These are phyloP conservation scores for Diaporthe ilicicola DNA, from an alignment of 2,329 filamentous ascomycete genomes.

Conservation along the genomic window DNA sequence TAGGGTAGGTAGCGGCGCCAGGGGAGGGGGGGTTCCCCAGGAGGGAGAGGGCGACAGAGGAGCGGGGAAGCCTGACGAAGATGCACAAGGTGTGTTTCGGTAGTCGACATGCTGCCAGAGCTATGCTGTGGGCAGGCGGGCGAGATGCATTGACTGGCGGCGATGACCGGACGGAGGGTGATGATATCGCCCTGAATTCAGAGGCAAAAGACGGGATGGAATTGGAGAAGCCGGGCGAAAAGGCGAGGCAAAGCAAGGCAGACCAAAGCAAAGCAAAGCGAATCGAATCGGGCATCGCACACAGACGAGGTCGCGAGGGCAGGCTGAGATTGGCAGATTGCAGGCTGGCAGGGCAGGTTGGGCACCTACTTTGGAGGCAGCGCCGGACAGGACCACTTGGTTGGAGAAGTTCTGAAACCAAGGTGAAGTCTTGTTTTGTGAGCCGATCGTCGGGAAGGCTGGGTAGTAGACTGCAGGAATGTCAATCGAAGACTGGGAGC, in stretches of 20 bases:
- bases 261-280: background rate
- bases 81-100: slow-evolving; percentile 21
- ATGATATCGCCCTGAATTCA: slow-evolving; percentile 9
- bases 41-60: background rate
- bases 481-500: slow-evolving; percentile 13
- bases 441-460: slow-evolving; percentile 15
- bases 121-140: background rate
- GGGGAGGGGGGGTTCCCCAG: background rate
- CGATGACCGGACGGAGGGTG: background rate
- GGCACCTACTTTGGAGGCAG: background rate
- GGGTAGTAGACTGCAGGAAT: background rate
- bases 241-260: background rate
- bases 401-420: background rate
- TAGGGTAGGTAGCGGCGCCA: background rate
- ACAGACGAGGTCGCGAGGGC: background rate
- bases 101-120: slow-evolving; percentile 20
- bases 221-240: slow-evolving; percentile 14
- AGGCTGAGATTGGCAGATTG: slow-evolving; percentile 9
- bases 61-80: slow-evolving; percentile 28
- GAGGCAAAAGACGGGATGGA: slow-evolving; percentile 1
- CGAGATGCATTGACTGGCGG: background rate
- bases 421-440: slow-evolving; percentile 15
- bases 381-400: slow-evolving; percentile 5
- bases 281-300: background rate
- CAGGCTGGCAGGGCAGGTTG: background rate